Base-by-base conservation (phyloP, 441 rosid species). In the Bocquillonia castaneifolia region DNA sequence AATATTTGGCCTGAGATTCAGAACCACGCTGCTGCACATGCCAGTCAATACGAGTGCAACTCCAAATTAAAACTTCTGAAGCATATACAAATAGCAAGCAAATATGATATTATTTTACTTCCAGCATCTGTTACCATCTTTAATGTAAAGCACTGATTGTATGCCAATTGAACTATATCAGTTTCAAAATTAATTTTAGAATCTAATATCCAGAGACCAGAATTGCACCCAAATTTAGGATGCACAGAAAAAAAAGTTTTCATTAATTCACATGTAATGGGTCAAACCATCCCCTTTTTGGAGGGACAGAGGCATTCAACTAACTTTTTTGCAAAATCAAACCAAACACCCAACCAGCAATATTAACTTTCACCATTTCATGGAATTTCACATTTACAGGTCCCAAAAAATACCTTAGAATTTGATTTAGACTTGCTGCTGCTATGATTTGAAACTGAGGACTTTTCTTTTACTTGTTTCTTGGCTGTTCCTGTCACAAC, bases 351-450 rank as follows among this genome's bases (percentile, higher is more conserved):
- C 18, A 13, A n/a, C 29, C 58, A 64, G 5, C 1, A 13, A 18
- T 10, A 12, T 40, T 42, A 39, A 60, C 26, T 50, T 6, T 13
- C 47, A 45, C 10, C 37, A 63, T 36, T 39, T 25, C 32, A 37
- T n/a, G 10, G 23, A 17, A 54, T 17, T 51, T 37, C 28, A 51
- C 26, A n/a, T 37, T 37, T 47, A 32, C 23, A 29, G 17, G 50
- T 34, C 36, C 18, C 59, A 72, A 82, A 79, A 72, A 82, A 79
- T 76, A 62, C 72, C 83, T 84, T 84, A 50, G 86, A 34, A 66
- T 81, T 79, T 28, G 87, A 83, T 73, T 86, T 89, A 71, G 89
- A 72, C 70, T 82, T 86, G 69, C 68, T 81, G 75, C 80, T 84
- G 74, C 82, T 85, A 55, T 80, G 85, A 71, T 83, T 84, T 23